Evolutionary conservation across 2,329 filamentous ascomycete species (phyloP).

Genomic region (Trichoderma atroviride): DNA sequence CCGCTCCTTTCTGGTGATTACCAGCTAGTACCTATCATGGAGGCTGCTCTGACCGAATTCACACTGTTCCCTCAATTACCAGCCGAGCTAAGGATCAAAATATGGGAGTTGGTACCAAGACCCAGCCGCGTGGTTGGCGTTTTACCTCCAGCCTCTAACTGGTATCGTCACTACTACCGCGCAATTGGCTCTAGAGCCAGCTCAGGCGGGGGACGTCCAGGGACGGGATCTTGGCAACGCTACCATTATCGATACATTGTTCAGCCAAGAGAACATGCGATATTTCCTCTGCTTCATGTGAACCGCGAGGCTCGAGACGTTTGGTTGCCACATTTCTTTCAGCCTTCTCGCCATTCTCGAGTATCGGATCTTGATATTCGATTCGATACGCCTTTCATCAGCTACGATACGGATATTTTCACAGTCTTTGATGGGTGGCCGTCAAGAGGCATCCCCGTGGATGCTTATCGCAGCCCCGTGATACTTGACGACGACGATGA

Average conservation of each 20-base stretch:
- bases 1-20: neutral
- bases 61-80: neutral
- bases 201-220: neutral
- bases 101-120: constrained; percentile 15
- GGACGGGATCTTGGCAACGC: neutral
- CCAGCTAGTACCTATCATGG: neutral
- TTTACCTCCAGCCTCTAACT: constrained; percentile 5
- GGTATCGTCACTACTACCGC: constrained; percentile 17
- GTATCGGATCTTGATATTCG: constrained; percentile 1
- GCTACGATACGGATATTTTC: constrained; percentile 16
- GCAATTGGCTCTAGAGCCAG: constrained; percentile 3
- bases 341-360: neutral
- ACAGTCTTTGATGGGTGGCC: constrained; percentile 11
- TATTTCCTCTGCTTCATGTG: constrained; percentile 15
- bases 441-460: neutral
- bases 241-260: constrained; percentile 17
- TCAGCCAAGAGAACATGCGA: constrained; percentile 11
- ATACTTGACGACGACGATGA: neutral
- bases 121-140: constrained; percentile 10
- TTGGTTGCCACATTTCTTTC: constrained; percentile 8
- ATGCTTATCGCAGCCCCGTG: neutral
- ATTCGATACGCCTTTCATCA: constrained; percentile 16
- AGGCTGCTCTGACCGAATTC: neutral
- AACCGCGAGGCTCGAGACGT: constrained; percentile 2
- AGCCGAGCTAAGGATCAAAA: constrained; percentile 9